Percentiles rank a stretch among this genome's conserved stretches.
phyloP scores from a whole-genome alignment of 345 rosid species.

The Brassica nigra region DNA sequence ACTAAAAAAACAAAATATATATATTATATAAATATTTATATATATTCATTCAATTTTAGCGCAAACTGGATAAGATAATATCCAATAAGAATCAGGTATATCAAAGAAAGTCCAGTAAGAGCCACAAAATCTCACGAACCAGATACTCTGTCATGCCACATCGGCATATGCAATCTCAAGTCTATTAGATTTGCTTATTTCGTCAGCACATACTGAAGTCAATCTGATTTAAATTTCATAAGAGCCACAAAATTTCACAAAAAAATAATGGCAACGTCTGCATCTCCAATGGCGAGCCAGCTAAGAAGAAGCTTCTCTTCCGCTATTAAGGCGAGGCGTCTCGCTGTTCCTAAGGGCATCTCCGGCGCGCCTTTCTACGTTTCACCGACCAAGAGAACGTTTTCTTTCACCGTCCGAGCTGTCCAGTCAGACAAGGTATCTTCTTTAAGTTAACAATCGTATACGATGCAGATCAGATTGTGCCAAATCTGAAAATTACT shows the following conservation, averaged over 20 bases:
- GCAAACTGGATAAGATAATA: conserved; percentile 40
- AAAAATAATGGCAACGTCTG: conserved; percentile 52
- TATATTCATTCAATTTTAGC: neutral
- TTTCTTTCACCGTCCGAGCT: conserved; percentile 71
- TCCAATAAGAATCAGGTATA: conserved; percentile 32
- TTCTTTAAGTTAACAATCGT: neutral
- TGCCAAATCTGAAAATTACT: neutral
- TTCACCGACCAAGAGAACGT: conserved; percentile 50
- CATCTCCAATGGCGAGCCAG: conserved; percentile 92
- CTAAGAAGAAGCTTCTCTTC: conserved; percentile 76
- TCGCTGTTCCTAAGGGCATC: conserved; percentile 64
- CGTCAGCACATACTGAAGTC: conserved; percentile 13
- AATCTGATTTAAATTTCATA: neutral
- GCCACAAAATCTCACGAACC: conserved; percentile 27
- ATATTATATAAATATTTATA: too few species aligned
- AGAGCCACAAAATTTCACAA: conserved; percentile 5
- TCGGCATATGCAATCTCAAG: conserved; percentile 40
- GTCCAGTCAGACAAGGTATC: conserved; percentile 72
- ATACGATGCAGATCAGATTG: neutral
- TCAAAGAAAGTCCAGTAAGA: conserved; percentile 17
- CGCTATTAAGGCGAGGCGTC: conserved; percentile 44
- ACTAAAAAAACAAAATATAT: too few species aligned
- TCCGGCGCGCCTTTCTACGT: conserved; percentile 65
- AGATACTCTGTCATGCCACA: conserved; percentile 36
- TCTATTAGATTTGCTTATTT: conserved; percentile 29